Evolutionary conservation across 306 rosid genomes (phyloP), one percentile per base, ranked within the genome.

Genomic region (Begonia loranthoides): DNA sequence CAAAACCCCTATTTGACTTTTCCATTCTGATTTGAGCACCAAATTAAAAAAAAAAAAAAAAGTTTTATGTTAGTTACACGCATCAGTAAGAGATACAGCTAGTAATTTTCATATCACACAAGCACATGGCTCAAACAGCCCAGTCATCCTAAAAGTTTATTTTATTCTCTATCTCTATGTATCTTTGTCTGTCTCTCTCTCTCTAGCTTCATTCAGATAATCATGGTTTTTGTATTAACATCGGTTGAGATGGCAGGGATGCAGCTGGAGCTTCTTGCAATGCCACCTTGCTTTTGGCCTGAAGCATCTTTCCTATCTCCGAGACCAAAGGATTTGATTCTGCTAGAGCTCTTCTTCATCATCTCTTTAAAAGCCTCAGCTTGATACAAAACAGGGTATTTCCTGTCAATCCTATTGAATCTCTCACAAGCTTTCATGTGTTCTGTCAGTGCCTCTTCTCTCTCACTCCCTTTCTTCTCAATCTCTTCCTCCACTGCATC

Each of bases 401-500:
- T 43, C 64, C 79, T 68, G 4, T 58, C 82, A 15, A 83, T 41
- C 48, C 51, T 58, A 38, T 70, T 79, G 73, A 82, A 82, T 77
- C 59, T 70, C 2, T 63, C 69, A 36, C 93, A 82, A 39, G 51
- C 75, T 9, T 16, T 64, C 70, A 76, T 68, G 45, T 82, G 93
- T 45, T 65, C 70, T 17, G 56, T 44, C 61, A 79, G 13, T 28
- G 73, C 87, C 64, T 63, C 76, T 41, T 79, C 78, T 64, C 60
- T 45, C 39, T 57, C 60, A 39, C 69, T 65, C 5, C 76, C 76
- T 2, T 69, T 79, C 67, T 76, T 73, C 60, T 60, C 62, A 75
- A 63, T 79, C 75, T 66, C 81, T 33, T 66, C 83, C 3, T 56
- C 59, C 67, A 76, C 84, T 0, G 93, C 93, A 4, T 65, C 93